A percentile compares a stretch with the other conserved stretches of the same genome.
phyloP scores from a whole-genome alignment of 768 basidiomycete species.

The Tricholoma sp. region DNA sequence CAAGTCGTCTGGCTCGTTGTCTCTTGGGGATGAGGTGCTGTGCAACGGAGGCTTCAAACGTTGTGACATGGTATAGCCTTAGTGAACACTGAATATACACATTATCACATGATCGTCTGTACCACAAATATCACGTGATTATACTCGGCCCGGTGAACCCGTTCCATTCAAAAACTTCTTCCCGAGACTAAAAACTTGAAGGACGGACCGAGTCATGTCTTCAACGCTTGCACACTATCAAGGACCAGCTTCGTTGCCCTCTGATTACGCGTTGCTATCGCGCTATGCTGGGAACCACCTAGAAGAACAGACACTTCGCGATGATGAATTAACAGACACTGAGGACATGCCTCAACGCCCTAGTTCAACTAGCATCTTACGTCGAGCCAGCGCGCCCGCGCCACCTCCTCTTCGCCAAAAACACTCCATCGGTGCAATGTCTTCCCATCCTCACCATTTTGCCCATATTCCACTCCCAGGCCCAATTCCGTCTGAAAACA shows the following conservation, averaged over 20 bases:
- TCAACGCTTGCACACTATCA: constrained; percentile 54
- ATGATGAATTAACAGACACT: constrained; percentile 8
- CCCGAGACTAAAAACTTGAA: too few relatives aligned
- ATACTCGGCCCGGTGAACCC: too few relatives aligned
- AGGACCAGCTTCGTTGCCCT: constrained; percentile 53
- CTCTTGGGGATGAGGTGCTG: constrained; percentile 47
- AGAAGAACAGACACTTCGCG: constrained; percentile 15
- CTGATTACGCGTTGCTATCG: constrained; percentile 62
- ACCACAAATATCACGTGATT: too few relatives aligned
- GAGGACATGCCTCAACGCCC: not conserved
- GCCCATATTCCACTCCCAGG: constrained; percentile 9
- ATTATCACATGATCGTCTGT: too few relatives aligned
- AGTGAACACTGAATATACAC: too few relatives aligned
- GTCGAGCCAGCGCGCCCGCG: constrained; percentile 5
- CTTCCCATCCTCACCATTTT: constrained; percentile 4
- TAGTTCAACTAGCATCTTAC: constrained; percentile 1
- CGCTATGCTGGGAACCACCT: constrained; percentile 35
- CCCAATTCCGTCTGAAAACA: constrained; percentile 38
- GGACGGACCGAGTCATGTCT: too few relatives aligned
- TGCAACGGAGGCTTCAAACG: constrained; percentile 45
- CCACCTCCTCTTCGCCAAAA: constrained; percentile 12
- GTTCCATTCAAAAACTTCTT: too few relatives aligned
- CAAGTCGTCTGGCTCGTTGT: constrained; percentile 52
- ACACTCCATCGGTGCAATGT: constrained; percentile 6
- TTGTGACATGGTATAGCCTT: not conserved